phyloP scores from a whole-genome alignment of 331 rosid genomes.

The Quercus lobata region DNA sequence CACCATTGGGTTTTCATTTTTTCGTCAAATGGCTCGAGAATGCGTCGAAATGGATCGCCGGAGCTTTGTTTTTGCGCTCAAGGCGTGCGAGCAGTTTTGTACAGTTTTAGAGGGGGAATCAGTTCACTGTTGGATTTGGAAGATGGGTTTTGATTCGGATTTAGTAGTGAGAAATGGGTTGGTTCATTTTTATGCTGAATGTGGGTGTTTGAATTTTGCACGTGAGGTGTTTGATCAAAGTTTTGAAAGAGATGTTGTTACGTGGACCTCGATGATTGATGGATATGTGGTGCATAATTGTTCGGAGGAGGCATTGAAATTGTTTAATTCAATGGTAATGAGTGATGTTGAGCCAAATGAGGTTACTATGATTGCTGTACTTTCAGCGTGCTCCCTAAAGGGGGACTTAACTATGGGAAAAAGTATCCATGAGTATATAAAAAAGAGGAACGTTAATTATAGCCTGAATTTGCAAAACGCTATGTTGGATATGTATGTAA shows the following conservation, averaged over 20 bases:
- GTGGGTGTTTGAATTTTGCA: too few species aligned
- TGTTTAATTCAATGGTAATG: too few species aligned
- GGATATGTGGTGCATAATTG: too few species aligned
- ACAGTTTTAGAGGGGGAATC: conserved; percentile 16
- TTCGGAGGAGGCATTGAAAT: too few species aligned
- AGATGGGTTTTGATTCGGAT: conserved; percentile 37
- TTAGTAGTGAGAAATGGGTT: conserved; percentile 43
- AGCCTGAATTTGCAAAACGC: conserved; percentile 52
- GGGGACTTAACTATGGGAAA: conserved; percentile 39
- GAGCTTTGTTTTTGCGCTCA: too few species aligned
- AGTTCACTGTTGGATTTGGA: conserved; percentile 32
- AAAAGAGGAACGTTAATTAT: conserved; percentile 16
- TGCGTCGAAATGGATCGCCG: too few species aligned
- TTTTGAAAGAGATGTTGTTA: too few species aligned
- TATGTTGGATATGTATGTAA: too few species aligned
- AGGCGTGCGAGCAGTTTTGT: too few species aligned
- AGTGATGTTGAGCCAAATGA: conserved; percentile 47
- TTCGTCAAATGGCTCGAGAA: conserved; percentile 20
- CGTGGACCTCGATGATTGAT: too few species aligned
- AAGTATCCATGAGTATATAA: conserved; percentile 35
- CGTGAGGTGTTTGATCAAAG: conserved; percentile 45
- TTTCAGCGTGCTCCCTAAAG: conserved; percentile 37
- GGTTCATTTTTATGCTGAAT: too few species aligned
- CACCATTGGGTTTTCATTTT: conserved; percentile 18
- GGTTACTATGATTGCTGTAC: conserved; percentile 44